phyloP scores from a whole-genome alignment of 176 grass and related monocot species.

The Paspalum notatum region DNA sequence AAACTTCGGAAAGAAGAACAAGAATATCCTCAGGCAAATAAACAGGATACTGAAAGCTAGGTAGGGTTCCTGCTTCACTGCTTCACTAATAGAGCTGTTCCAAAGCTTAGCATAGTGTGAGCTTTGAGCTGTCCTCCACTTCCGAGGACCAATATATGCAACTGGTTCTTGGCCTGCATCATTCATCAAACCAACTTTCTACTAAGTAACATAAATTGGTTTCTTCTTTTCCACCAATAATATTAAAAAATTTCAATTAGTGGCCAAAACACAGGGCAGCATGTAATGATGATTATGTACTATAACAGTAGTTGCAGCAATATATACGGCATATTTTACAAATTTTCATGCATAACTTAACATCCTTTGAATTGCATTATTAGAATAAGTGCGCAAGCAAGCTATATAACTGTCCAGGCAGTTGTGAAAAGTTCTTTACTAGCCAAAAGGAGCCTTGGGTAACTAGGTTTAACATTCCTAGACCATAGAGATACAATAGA shows the following conservation, averaged over 20 bases:
- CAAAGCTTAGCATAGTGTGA: conserved; percentile 31
- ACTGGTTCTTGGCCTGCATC: conserved; percentile 75
- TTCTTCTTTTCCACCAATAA: not conserved
- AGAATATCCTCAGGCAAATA: conserved; percentile 58
- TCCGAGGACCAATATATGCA: conserved; percentile 53
- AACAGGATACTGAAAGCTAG: conserved; percentile 74
- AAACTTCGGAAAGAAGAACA: conserved; percentile 61
- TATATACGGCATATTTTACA: not conserved
- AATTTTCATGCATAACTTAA: not conserved
- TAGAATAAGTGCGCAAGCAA: not conserved
- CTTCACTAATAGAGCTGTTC: conserved; percentile 60
- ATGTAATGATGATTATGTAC: conserved; percentile 20
- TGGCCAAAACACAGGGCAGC: not conserved
- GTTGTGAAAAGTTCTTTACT: not conserved
- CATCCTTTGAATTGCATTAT: not conserved
- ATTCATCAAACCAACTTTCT: conserved; percentile 41
- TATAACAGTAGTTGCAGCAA: conserved; percentile 5
- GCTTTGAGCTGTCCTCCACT: conserved; percentile 27
- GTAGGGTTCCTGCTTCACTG: conserved; percentile 68
- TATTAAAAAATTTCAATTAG: not conserved
- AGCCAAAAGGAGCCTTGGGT: not conserved
- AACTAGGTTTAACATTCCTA: not conserved
- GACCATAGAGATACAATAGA: not conserved
- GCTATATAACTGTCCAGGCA: conserved; percentile 4
- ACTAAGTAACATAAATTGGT: conserved; percentile 17